Percentiles rank a stretch among this genome's conserved stretches.
Evolutionary conservation across 495 filamentous ascomycete genomes (phyloP).

Genomic region (Penicillium angulare): DNA sequence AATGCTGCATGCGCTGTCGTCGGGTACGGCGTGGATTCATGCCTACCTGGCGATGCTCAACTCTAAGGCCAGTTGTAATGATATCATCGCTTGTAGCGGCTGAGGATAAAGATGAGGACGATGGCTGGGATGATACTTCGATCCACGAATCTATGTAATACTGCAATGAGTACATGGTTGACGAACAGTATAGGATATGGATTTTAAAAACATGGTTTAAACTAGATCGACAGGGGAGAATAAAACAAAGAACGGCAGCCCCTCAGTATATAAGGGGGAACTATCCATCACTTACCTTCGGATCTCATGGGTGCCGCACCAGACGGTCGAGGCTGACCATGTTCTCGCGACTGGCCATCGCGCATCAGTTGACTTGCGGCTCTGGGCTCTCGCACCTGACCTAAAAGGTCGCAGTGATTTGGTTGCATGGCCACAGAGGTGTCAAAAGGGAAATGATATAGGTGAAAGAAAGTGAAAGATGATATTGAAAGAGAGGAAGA

Average conservation of each 20-base stretch:
- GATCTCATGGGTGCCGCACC: slow-evolving; percentile 43
- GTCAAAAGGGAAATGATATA: neutral
- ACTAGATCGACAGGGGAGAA: slow-evolving; percentile 10
- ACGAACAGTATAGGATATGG: neutral
- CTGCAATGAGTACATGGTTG: slow-evolving; percentile 52
- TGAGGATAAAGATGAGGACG: slow-evolving; percentile 87
- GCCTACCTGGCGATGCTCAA: slow-evolving; percentile 52
- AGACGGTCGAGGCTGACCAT: slow-evolving; percentile 37
- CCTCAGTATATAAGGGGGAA: slow-evolving; percentile 14
- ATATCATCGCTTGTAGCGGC: slow-evolving; percentile 74
- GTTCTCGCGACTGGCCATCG: slow-evolving; percentile 37
- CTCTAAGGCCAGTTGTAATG: slow-evolving; percentile 77
- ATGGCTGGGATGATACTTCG: slow-evolving; percentile 89
- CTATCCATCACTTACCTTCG: slow-evolving; percentile 38
- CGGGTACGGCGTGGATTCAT: slow-evolving; percentile 46
- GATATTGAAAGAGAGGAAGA: slow-evolving; percentile 9
- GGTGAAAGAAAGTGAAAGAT: neutral
- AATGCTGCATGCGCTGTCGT: slow-evolving; percentile 52
- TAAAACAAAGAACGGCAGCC: slow-evolving; percentile 5
- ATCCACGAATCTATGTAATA: slow-evolving; percentile 88
- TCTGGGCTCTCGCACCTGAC: slow-evolving; percentile 46
- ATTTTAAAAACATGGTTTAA: slow-evolving; percentile 17
- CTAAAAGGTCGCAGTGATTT: slow-evolving; percentile 44
- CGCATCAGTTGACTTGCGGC: slow-evolving; percentile 40
- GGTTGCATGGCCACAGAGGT: slow-evolving; percentile 38